Evolutionary conservation across 2,329 filamentous ascomycete genomes (phyloP).

Genomic region (Tothia fuscella): DNA sequence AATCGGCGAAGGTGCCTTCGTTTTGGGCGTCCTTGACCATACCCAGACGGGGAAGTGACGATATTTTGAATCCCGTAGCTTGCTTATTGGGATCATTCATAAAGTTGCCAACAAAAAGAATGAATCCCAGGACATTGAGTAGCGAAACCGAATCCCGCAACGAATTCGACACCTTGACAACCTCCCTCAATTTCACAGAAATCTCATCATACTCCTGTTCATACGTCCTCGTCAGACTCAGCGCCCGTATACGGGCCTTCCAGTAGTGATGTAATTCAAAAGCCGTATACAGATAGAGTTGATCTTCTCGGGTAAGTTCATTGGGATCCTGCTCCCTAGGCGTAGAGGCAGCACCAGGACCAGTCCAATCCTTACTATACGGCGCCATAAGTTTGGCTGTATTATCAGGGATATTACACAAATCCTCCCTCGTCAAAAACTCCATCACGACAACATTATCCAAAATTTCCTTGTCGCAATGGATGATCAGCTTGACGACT

Average conservation of each 20-base stretch:
- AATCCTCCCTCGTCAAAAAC: constrained; percentile 82
- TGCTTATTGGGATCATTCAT: constrained; percentile 99
- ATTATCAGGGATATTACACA: constrained; percentile 88
- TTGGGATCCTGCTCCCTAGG: constrained; percentile 72
- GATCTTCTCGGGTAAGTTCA: constrained; percentile 88
- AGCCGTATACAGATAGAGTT: constrained; percentile 85
- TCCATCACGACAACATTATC: constrained; percentile 93
- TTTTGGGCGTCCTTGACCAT: constrained; percentile 99
- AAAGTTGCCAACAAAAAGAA: constrained; percentile 97
- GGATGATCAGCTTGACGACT: constrained; percentile 84
- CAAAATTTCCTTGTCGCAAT: constrained; percentile 80
- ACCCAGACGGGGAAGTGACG: constrained; percentile 77
- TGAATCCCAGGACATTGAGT: constrained; percentile 92
- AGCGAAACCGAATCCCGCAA: constrained; percentile 81
- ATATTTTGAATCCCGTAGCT: constrained; percentile 93
- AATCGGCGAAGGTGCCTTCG: constrained; percentile 85
- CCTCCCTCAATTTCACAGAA: constrained; percentile 67
- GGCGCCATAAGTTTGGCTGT: constrained; percentile 83
- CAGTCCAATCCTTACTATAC: constrained; percentile 94
- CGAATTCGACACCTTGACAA: constrained; percentile 81
- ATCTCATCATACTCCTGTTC: constrained; percentile 89
- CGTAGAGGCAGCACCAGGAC: constrained; percentile 66
- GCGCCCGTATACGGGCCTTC: constrained; percentile 91
- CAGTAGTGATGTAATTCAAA: constrained; percentile 96
- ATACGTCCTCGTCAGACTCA: constrained; percentile 70